phyloP scores from a whole-genome alignment of 2,329 filamentous ascomycete genomes.

The Aureobasidium sp. region DNA sequence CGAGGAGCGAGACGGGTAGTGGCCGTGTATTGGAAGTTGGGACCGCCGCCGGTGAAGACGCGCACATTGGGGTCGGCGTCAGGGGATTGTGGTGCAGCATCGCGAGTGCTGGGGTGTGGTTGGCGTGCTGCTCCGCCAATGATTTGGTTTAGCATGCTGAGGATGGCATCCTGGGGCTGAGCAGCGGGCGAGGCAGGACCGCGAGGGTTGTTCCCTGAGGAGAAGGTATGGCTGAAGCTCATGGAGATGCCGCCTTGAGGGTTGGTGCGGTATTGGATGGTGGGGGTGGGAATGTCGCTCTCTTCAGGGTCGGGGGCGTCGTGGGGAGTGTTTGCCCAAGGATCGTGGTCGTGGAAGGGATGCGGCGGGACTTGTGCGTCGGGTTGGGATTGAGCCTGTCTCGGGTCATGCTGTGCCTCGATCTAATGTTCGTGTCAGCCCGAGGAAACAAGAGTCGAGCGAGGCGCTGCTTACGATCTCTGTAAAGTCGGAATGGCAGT shows the following conservation, averaged over 20 bases:
- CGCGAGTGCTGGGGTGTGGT: neutral
- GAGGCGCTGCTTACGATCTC: constrained; percentile 60
- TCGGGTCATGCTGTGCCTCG: constrained; percentile 56
- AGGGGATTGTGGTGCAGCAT: neutral
- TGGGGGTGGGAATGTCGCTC: constrained; percentile 32
- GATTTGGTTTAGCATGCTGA: constrained; percentile 19
- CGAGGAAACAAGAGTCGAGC: neutral
- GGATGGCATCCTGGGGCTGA: neutral
- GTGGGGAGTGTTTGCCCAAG: constrained; percentile 42
- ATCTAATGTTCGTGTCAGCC: constrained; percentile 29
- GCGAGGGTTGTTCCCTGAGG: neutral
- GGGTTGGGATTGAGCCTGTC: constrained; percentile 33
- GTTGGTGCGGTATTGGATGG: constrained; percentile 26
- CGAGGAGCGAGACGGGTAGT: constrained; percentile 41
- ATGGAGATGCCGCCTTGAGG: constrained; percentile 20
- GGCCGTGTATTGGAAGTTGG: constrained; percentile 22
- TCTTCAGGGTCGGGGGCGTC: constrained; percentile 44
- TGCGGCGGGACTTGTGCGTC: constrained; percentile 26
- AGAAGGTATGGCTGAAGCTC: constrained; percentile 15
- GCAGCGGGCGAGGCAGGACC: neutral
- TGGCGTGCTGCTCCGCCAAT: constrained; percentile 13
- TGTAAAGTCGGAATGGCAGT: constrained; percentile 70
- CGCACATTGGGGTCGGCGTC: neutral
- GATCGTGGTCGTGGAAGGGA: constrained; percentile 39
- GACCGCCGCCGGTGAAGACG: constrained; percentile 11